Conservation (phyloP, 176 grass and related monocot species). For the Echinochloa phyllopogon region DNA sequence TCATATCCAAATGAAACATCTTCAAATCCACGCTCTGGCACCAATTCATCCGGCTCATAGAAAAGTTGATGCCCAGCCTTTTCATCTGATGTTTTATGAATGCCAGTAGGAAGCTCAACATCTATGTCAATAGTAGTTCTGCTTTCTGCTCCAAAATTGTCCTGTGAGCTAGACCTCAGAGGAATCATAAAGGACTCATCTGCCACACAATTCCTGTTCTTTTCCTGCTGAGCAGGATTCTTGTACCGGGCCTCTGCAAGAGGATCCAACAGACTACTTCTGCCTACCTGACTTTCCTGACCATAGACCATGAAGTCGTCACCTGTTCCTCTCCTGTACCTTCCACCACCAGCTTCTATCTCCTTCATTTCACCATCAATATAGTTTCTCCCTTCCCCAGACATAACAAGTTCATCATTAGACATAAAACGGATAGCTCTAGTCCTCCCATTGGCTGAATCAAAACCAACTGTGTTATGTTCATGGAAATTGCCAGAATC, state of each 20-base stretch:
- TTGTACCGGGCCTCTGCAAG: conserved; percentile 64
- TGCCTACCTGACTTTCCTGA: conserved; percentile 59
- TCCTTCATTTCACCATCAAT: conserved; percentile 72
- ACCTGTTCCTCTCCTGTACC: conserved; percentile 58
- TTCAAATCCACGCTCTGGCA: conserved; percentile 74
- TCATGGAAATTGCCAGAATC: conserved; percentile 56
- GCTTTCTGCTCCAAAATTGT: conserved; percentile 55
- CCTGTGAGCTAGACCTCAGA: conserved; percentile 63
- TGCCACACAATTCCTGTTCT: conserved; percentile 48
- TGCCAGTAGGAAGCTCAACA: conserved; percentile 63
- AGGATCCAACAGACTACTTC: conserved; percentile 67
- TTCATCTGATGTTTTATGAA: conserved; percentile 42
- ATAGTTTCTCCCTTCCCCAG: conserved; percentile 53
- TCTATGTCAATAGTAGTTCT: conserved; percentile 80
- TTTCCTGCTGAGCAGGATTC: conserved; percentile 53
- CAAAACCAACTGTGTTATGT: conserved; percentile 51
- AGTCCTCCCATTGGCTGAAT: conserved; percentile 70
- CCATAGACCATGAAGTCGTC: conserved; percentile 83
- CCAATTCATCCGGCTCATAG: conserved; percentile 89
- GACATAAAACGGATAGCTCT: conserved; percentile 55
- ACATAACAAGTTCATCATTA: conserved; percentile 80
- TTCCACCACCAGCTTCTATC: conserved; percentile 72
- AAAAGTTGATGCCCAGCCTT: conserved; percentile 58
- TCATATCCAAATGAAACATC: conserved; percentile 74
- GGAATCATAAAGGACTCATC: conserved; percentile 95